Conservation (phyloP, 2,329 filamentous ascomycete species). For the Penicillium sp. region DNA sequence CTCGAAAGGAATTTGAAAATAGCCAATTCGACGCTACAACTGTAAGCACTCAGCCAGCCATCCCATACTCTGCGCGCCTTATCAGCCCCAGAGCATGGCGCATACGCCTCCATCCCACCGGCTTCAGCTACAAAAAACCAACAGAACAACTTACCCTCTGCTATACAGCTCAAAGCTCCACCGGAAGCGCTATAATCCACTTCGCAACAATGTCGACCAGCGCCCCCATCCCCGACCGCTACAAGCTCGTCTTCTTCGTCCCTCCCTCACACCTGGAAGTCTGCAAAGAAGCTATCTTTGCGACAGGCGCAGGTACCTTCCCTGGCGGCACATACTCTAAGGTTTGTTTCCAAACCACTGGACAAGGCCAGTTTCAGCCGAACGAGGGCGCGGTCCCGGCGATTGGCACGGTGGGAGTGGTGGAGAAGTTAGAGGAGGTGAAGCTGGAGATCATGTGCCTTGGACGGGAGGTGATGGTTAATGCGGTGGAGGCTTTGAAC, state of each 20-base stretch:
- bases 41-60: neutral
- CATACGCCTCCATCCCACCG: neutral
- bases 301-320: conserved; percentile 43
- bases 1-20: neutral
- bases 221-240: conserved; percentile 25
- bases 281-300: conserved; percentile 46
- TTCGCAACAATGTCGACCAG: conserved; percentile 26
- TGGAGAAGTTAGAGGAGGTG: conserved; percentile 45
- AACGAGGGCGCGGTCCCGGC: conserved; percentile 40
- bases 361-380: conserved; percentile 46
- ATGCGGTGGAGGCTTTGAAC: conserved; percentile 43
- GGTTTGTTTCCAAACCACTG: conserved; percentile 41
- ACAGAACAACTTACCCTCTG: neutral
- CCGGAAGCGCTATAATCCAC: neutral
- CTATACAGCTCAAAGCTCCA: neutral
- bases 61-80: neutral
- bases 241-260: conserved; percentile 48
- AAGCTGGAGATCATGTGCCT: conserved; percentile 47
- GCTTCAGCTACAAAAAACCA: neutral
- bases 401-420: conserved; percentile 39
- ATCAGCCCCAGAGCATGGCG: neutral
- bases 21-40: conserved; percentile 1
- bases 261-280: conserved; percentile 39
- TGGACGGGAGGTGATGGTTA: conserved; percentile 37
- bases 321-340: conserved; percentile 44